Evolutionary conservation across 2,329 filamentous ascomycete species (phyloP).

Genomic region (Volutella citrinella): DNA sequence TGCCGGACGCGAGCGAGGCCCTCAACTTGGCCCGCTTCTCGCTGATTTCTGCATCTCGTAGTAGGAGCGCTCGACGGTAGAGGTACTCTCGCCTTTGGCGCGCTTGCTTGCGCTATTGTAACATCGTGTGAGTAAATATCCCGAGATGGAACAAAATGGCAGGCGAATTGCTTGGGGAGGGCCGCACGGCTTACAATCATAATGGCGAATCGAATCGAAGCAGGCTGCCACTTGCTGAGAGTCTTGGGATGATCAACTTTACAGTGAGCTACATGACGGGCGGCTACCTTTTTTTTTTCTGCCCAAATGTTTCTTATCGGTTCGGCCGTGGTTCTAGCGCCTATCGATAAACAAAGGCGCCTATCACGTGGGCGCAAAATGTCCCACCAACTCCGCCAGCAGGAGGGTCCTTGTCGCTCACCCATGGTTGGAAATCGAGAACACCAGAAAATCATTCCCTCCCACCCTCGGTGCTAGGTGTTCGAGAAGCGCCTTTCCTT

Average conservation of each 20-base stretch:
- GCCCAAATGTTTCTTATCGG: too few species aligned
- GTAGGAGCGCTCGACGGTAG: constrained; percentile 81
- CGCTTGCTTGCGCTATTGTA: constrained; percentile 37
- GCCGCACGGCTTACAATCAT: constrained; percentile 40
- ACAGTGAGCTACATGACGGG: background rate
- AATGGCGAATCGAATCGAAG: too few species aligned
- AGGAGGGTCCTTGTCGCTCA: constrained; percentile 22
- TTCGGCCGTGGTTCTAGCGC: too few species aligned
- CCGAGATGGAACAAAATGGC: too few species aligned
- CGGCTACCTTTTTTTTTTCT: constrained; percentile 6
- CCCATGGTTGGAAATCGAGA: constrained; percentile 25
- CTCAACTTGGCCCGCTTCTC: constrained; percentile 88
- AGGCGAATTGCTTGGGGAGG: too few species aligned
- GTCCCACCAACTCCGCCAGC: constrained; percentile 35
- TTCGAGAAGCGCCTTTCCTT: constrained; percentile 7
- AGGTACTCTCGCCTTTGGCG: constrained; percentile 57
- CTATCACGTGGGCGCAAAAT: constrained; percentile 41
- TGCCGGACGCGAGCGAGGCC: constrained; percentile 82
- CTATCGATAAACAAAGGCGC: constrained; percentile 27
- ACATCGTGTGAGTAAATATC: constrained; percentile 17
- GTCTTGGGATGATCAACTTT: constrained; percentile 15
- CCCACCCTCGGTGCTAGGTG: constrained; percentile 11
- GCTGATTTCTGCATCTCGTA: constrained; percentile 88
- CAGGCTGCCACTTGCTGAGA: background rate
- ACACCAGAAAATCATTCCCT: constrained; percentile 25